phyloP scores from a whole-genome alignment of 805 yeast species.

The Cyberlindnera galapagoensis region DNA sequence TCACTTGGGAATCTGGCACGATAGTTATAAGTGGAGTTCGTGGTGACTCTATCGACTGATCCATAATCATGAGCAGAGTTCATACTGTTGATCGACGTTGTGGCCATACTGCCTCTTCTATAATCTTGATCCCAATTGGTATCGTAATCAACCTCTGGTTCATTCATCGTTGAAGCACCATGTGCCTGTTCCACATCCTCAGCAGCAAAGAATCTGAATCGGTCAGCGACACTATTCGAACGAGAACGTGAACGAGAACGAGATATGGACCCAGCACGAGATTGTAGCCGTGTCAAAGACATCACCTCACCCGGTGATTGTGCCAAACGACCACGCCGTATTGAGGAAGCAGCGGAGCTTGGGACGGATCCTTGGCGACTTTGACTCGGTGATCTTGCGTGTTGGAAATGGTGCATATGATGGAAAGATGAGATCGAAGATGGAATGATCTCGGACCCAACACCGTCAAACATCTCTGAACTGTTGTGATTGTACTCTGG shows the following conservation, averaged over 20 bases:
- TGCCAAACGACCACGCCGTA: constrained; percentile 21
- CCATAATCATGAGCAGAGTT: constrained; percentile 23
- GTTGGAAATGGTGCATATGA: constrained; percentile 45
- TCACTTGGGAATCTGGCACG: constrained; percentile 34
- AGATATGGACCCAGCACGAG: constrained; percentile 4
- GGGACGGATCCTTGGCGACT: constrained; percentile 8
- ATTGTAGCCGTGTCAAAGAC: constrained; percentile 21
- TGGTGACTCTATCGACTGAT: constrained; percentile 17
- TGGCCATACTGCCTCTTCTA: constrained; percentile 29
- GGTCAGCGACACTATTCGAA: constrained; percentile 28
- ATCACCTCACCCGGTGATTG: constrained; percentile 14
- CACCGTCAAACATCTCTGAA: constrained; percentile 72
- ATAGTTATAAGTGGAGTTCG: constrained; percentile 29
- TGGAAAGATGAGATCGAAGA: constrained; percentile 74
- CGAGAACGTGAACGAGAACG: constrained; percentile 27
- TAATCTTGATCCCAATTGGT: constrained; percentile 66
- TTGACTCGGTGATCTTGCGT: constrained; percentile 5
- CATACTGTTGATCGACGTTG: constrained; percentile 15
- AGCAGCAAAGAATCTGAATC: constrained; percentile 76
- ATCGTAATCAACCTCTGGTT: constrained; percentile 62
- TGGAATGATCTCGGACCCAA: constrained; percentile 68
- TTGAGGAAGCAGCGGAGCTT: constrained; percentile 23
- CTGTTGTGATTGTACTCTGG: constrained; percentile 55
- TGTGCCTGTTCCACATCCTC: constrained; percentile 84
- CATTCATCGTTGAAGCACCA: constrained; percentile 74